phyloP scores from a whole-genome alignment of 495 filamentous ascomycete genomes.

The Cladorrhinum samala region DNA sequence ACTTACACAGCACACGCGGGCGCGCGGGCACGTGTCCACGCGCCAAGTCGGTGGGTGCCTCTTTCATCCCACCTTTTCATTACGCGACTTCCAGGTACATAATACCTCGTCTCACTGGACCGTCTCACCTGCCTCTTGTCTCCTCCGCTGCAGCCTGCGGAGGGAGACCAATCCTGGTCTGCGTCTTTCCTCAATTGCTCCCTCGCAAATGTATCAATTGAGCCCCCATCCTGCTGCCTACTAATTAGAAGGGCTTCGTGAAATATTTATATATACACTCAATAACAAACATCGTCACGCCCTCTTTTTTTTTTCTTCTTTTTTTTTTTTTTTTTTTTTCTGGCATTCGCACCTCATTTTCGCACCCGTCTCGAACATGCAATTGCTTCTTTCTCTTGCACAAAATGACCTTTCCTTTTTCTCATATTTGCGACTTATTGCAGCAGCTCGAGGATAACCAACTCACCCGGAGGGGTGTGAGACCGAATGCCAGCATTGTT shows the following conservation, averaged over 20 bases:
- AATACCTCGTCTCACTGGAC: background rate
- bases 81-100: background rate
- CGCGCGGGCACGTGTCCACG: slow-evolving; percentile 3
- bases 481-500: slow-evolving; percentile 25
- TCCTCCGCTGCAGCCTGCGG: background rate
- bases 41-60: background rate
- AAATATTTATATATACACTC: background rate
- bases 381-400: too few relatives aligned
- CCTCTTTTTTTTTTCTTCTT: background rate
- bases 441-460: slow-evolving; percentile 40
- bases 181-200: too few relatives aligned
- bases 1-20: too few relatives aligned
- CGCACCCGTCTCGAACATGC: too few relatives aligned
- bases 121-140: too few relatives aligned
- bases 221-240: background rate
- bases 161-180: background rate
- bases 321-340: background rate
- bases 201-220: background rate
- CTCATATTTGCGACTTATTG: slow-evolving; percentile 55
- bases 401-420: slow-evolving; percentile 58
- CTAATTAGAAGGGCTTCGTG: background rate
- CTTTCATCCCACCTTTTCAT: background rate
- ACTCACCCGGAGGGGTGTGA: slow-evolving; percentile 2
- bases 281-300: background rate
- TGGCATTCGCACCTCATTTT: background rate